Evolutionary conservation across 257 asterid genomes (phyloP), one percentile per base, ranked within the genome.

Genomic region (Solanum medicagineum): DNA sequence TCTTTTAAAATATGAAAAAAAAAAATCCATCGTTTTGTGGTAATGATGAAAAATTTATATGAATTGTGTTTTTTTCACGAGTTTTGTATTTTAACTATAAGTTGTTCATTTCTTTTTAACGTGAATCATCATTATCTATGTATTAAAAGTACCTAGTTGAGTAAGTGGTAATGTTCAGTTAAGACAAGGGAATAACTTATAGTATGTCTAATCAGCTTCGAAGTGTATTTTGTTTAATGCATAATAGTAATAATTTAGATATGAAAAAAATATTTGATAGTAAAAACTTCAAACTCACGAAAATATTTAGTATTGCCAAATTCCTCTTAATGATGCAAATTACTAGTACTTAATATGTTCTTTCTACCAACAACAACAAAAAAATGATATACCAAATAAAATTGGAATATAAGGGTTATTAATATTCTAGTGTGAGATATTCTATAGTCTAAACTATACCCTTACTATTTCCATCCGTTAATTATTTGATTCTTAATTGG

Each of bases 151-250:
- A 5, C 5, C 0, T 36, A 36, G 42, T 36, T 1, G 8, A 59
- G 66, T 59, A 59, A n/a, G 6, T n/a, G 8, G 1, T n/a, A 59
- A 59, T 59, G 2, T 59, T 59, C 13, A n/a, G 8, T 0, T 59
- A n/a, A 1, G n/a, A 59, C 3, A n/a, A 10, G 0, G 0, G 11
- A n/a, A 10, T 0, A n/a, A n/a, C 0, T 9, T 5, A 59, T n/a
- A 1, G 4, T n/a, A 20, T 14, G 2, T n/a, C 15, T 59, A 59
- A 59, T 0, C 1, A 10, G 2, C 10, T 59, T 59, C 42, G 42
- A 44, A 44, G 10, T 32, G 36, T 32, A 32, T 32, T 32, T 32
- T 32, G 36, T 32, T 32, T 32, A 32, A 4, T 32, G 36, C 36
- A 32, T 32, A 32, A 32, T 32, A 32, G 4, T 32, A 32, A 32